Evolutionary conservation across 2,329 filamentous ascomycete species (phyloP).

Genomic region (Paradendryphiella salina): DNA sequence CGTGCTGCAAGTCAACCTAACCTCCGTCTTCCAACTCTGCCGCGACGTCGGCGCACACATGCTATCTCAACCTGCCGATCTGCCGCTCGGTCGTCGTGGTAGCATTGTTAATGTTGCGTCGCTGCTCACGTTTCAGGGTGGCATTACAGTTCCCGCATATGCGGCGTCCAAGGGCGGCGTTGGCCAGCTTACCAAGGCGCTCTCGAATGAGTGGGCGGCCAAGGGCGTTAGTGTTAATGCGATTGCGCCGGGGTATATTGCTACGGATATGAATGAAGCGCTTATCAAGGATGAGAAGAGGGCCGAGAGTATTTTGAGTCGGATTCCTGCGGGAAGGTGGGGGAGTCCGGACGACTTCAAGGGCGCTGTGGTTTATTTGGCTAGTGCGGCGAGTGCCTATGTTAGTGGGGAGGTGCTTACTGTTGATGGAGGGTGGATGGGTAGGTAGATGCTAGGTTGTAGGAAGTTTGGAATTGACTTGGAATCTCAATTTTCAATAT

Average conservation of each 20-base stretch:
- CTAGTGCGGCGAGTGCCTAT: slow-evolving; percentile 75
- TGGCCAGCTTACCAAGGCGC: slow-evolving; percentile 79
- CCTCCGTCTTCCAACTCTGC: slow-evolving; percentile 74
- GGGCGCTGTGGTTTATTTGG: slow-evolving; percentile 76
- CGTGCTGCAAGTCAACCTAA: slow-evolving; percentile 86
- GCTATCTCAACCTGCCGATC: slow-evolving; percentile 59
- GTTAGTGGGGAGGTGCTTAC: slow-evolving; percentile 80
- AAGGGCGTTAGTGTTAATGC: slow-evolving; percentile 83
- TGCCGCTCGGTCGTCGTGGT: slow-evolving; percentile 60
- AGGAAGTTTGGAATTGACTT: neutral
- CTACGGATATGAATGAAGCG: slow-evolving; percentile 91
- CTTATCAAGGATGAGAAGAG: slow-evolving; percentile 72
- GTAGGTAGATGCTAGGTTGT: slow-evolving; percentile 57
- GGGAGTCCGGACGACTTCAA: slow-evolving; percentile 85
- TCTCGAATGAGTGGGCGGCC: slow-evolving; percentile 84
- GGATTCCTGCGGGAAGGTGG: slow-evolving; percentile 86
- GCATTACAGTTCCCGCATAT: slow-evolving; percentile 85
- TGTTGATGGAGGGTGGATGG: slow-evolving; percentile 94
- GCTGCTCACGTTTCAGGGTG: slow-evolving; percentile 82
- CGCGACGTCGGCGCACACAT: slow-evolving; percentile 80
- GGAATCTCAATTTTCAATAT: too few species aligned
- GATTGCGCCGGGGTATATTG: slow-evolving; percentile 87
- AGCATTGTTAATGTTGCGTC: slow-evolving; percentile 84
- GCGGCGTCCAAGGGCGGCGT: slow-evolving; percentile 84
- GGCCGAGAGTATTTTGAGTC: slow-evolving; percentile 71